phyloP scores from a whole-genome alignment of 805 yeast genomes.

The Kodamaea hsintzibuensis region DNA sequence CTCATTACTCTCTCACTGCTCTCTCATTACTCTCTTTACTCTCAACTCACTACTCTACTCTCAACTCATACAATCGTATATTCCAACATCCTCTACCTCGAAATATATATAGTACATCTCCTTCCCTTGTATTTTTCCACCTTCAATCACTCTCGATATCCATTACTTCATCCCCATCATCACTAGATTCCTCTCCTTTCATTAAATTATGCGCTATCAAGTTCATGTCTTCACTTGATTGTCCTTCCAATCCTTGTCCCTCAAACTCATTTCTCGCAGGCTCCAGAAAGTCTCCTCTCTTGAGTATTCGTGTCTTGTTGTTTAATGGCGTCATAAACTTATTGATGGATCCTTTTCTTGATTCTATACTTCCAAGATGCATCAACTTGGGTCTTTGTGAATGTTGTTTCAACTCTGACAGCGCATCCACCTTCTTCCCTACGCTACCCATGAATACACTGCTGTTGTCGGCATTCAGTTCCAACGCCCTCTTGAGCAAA shows the following conservation, averaged over 20 bases:
- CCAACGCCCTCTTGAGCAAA: conserved; percentile 75
- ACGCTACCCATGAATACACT: conserved; percentile 26
- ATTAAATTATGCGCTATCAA: conserved; percentile 40
- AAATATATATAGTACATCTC: background rate
- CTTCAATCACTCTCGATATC: conserved; percentile 56
- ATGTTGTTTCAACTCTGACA: background rate
- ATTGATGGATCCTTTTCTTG: conserved; percentile 5
- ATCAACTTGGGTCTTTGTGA: background rate
- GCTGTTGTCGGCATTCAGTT: conserved; percentile 45
- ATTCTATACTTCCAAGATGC: background rate
- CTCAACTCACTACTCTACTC: too few species aligned
- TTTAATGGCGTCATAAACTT: conserved; percentile 26
- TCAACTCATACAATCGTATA: too few species aligned
- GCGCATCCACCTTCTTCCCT: conserved; percentile 11
- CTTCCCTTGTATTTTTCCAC: background rate
- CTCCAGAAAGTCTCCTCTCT: conserved; percentile 8
- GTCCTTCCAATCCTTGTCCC: background rate
- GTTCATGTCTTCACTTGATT: conserved; percentile 25
- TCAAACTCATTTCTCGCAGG: conserved; percentile 9
- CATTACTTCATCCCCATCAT: conserved; percentile 55
- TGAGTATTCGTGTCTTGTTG: conserved; percentile 15
- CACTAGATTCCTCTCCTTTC: conserved; percentile 51
- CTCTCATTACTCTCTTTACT: background rate
- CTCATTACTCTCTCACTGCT: background rate
- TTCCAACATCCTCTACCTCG: too few species aligned